These are phyloP conservation scores for Sedum album DNA, from an alignment of 164 flowering plant genomes.

Conservation along the genomic window DNA sequence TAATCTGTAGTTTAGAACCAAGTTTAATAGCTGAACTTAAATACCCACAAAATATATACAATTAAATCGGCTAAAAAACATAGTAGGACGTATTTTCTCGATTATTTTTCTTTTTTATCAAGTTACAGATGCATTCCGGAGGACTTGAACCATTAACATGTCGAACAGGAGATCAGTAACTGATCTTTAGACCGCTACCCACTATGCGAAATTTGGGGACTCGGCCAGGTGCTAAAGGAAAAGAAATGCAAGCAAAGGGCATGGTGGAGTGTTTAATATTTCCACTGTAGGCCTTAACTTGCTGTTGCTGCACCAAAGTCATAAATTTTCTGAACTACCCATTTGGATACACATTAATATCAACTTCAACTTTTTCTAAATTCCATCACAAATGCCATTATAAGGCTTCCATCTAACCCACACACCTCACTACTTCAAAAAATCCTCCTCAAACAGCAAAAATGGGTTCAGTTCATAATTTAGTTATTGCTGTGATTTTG, in stretches of 20 bases:
- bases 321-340: constrained; percentile 4
- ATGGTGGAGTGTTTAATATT: background rate
- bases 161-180: too few relatives aligned
- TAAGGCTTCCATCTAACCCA: background rate
- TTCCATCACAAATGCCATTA: background rate
- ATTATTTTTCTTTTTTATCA: too few relatives aligned
- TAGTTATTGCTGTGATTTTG: background rate
- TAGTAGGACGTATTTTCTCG: too few relatives aligned
- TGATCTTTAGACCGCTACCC: too few relatives aligned
- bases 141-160: too few relatives aligned
- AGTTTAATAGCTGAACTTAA: too few relatives aligned
- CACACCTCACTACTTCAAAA: background rate
- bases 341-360: constrained; percentile 5
- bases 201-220: too few relatives aligned
- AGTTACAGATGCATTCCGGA: too few relatives aligned
- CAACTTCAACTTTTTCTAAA: background rate
- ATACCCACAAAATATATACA: too few relatives aligned
- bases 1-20: too few relatives aligned
- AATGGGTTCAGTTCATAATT: constrained; percentile 1
- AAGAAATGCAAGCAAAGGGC: background rate
- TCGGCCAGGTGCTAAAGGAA: too few relatives aligned
- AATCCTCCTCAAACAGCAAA: background rate
- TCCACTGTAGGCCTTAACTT: background rate
- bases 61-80: too few relatives aligned
- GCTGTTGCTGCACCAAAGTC: constrained; percentile 1